Base-by-base conservation (phyloP, 345 rosid genomes). In the Lumnitzera littorea region DNA sequence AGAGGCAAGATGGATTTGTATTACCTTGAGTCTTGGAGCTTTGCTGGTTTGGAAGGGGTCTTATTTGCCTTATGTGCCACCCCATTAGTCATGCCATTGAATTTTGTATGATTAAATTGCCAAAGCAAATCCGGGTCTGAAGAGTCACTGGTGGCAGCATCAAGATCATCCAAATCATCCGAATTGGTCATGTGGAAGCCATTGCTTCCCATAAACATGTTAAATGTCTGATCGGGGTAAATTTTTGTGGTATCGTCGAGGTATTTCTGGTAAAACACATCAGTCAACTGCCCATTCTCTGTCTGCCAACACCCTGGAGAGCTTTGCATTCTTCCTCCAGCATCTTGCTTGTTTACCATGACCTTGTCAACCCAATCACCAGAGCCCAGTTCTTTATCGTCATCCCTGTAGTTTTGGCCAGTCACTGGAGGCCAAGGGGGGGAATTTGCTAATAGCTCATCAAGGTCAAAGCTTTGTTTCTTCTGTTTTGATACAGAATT, bases 361-460 rank as follows among this genome's bases (percentile, higher is more conserved):
- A 90, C 99, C 69, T 94, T 94, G 53, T 94, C 99, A 31, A 87
- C 90, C 99, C 99, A 94, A 36, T 87, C 95, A 24, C 90, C 87
- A 0, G 86, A 73, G 48, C 89, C 77, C 13, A 65, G 64, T 67
- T 84, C 90, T 70, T 62, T 83, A 47, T 87, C 99, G 8, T 89
- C 96, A 13, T 90, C 96, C 58, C 80, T 64, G 14, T 73, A 74
- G 17, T 70, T 81, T 74, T 78, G 85, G 74, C 70, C 75, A 43
- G 88, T 87, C 71, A 76, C 84, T 3, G 99, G 97, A 46, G 96
- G 97, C 96, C 96, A 92, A 11, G 97, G 88, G 59, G 97, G 96
- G 46, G 99, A 92, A 74, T 87, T 90, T 53, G 81, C 96, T 61
- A 79, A 72, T 24, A 87, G 72, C 73, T 89, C 97, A 61, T 90